phyloP scores from a whole-genome alignment of 257 asterid species.

The Sherardia arvensis region DNA sequence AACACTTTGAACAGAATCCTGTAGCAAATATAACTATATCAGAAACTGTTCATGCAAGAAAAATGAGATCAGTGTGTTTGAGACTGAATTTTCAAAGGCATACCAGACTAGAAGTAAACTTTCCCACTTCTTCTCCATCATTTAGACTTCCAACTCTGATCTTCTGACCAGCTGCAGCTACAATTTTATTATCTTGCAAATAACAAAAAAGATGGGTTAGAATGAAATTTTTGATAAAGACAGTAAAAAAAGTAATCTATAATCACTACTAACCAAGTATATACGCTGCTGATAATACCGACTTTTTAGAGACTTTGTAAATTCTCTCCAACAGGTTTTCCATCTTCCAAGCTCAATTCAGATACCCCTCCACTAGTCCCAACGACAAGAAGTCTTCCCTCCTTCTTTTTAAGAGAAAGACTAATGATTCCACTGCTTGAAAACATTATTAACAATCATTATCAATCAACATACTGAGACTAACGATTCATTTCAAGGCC shows the following conservation, averaged over 20 bases:
- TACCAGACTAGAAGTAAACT: conserved; percentile 23
- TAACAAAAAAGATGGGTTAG: conserved; percentile 10
- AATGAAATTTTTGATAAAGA: background rate
- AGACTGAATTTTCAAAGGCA: background rate
- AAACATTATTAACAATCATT: conserved; percentile 2
- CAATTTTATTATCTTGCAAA: conserved; percentile 18
- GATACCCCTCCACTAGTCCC: conserved; percentile 16
- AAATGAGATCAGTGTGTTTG: background rate
- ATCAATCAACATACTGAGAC: background rate
- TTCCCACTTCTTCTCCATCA: conserved; percentile 22
- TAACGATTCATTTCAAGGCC: background rate
- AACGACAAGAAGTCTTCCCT: conserved; percentile 15
- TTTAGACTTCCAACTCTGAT: conserved; percentile 18
- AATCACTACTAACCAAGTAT: conserved; percentile 16
- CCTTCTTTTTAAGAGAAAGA: conserved; percentile 19
- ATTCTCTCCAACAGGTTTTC: conserved; percentile 20
- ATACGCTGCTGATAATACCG: conserved; percentile 11
- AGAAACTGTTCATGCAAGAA: conserved; percentile 5
- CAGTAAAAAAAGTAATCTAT: background rate
- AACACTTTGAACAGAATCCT: conserved; percentile 18
- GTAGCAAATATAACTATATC: conserved; percentile 3
- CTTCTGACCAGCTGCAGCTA: conserved; percentile 22
- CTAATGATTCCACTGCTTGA: conserved; percentile 20
- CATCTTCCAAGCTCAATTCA: conserved; percentile 22
- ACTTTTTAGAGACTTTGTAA: conserved; percentile 20